Evolutionary conservation across 495 filamentous ascomycete genomes (phyloP).

Genomic region (Aspergillus kassunensis): DNA sequence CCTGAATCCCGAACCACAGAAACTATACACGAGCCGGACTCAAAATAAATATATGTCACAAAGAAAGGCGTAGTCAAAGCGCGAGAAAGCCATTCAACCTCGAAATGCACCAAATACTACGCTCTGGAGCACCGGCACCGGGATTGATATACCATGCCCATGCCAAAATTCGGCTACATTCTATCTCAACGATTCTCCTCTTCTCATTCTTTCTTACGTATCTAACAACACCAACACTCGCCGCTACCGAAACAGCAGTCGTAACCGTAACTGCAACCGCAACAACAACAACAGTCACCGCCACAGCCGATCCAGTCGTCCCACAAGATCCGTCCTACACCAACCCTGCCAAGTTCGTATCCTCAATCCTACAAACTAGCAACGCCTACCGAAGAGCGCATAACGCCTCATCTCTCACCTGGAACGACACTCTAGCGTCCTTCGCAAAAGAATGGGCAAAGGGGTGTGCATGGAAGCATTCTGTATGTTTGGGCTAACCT

Average conservation of each 20-base stretch:
- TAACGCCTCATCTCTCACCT: slow-evolving; percentile 56
- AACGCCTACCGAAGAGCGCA: slow-evolving; percentile 65
- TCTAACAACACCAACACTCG: not conserved
- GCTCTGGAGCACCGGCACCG: no score
- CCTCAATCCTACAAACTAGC: slow-evolving; percentile 58
- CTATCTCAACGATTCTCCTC: slow-evolving; percentile 1
- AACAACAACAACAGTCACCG: slow-evolving; percentile 14
- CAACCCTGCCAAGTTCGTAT: slow-evolving; percentile 44
- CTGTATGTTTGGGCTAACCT: no score
- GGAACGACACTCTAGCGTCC: slow-evolving; percentile 60
- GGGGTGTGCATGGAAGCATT: slow-evolving; percentile 59
- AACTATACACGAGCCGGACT: no score
- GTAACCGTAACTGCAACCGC: slow-evolving; percentile 21
- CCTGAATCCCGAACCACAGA: no score
- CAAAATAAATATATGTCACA: no score
- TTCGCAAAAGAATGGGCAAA: slow-evolving; percentile 53
- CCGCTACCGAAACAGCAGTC: slow-evolving; percentile 9
- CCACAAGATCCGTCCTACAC: slow-evolving; percentile 47
- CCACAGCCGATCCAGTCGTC: slow-evolving; percentile 20
- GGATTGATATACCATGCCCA: no score
- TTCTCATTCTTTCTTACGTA: slow-evolving; percentile 1
- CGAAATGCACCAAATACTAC: no score
- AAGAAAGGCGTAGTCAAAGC: no score
- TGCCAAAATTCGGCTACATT: no score
- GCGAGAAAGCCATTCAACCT: no score